A percentile compares a stretch with the other conserved stretches of the same genome.
Evolutionary conservation across 192 early-diverging fungal genomes (phyloP).

Genomic region (Rhizophagus clarus): DNA sequence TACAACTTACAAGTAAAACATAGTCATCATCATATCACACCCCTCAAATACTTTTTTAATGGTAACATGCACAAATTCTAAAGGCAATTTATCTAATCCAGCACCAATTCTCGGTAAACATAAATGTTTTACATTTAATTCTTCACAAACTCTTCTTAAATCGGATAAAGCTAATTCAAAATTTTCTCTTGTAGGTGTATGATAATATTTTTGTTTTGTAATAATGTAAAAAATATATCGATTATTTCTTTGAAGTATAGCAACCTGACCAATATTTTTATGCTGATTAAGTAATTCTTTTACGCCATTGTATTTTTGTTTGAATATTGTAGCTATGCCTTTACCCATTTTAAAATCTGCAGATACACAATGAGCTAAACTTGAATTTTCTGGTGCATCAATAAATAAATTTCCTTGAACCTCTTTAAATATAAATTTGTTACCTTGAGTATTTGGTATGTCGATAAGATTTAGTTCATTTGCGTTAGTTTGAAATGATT

Average conservation of each 20-base stretch:
- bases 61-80: conserved; percentile 15
- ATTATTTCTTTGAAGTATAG: conserved; percentile 25
- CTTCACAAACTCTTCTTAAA: conserved; percentile 34
- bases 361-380: conserved; percentile 35
- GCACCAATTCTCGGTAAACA: conserved; percentile 33
- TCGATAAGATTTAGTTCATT: neutral
- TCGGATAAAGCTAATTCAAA: conserved; percentile 29
- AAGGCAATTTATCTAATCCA: conserved; percentile 29
- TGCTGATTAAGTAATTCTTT: conserved; percentile 32
- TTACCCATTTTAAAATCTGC: conserved; percentile 35
- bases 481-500: no score
- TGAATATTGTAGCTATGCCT: conserved; percentile 39
- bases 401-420: conserved; percentile 35
- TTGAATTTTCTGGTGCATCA: conserved; percentile 16
- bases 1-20: conserved; percentile 33
- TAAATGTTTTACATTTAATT: conserved; percentile 32
- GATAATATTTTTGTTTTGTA: conserved; percentile 32
- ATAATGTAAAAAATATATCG: conserved; percentile 43
- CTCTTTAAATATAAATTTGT: conserved; percentile 38
- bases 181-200: conserved; percentile 31
- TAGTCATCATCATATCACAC: conserved; percentile 27
- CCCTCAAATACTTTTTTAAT: conserved; percentile 17
- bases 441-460: neutral
- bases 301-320: conserved; percentile 29
- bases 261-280: conserved; percentile 36